Base-by-base conservation (phyloP, 176 grass and related monocot genomes). In the Areca catechu region DNA sequence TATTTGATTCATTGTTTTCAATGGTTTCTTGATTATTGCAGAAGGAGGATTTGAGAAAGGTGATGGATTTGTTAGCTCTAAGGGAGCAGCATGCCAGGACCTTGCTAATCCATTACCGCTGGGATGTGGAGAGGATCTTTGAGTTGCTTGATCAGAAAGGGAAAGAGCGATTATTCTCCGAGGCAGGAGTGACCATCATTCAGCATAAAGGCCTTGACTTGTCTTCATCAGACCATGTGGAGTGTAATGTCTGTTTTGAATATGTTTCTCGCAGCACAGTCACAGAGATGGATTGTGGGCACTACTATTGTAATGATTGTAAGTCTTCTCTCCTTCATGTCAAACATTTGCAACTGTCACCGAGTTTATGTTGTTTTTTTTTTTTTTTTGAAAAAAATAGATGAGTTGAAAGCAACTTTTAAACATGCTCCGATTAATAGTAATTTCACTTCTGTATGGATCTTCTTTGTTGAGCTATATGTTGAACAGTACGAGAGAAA, bases 91-190 rank as follows among this genome's bases (percentile, higher is more conserved):
- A 97, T 14, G 92, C 92, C 16, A 75, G 92, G 74, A 97, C 92
- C 25, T 83, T 97, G 5, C 83, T 97, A 25, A 97, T 97, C 66
- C 83, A 88, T 78, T 85, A 91, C 78, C 79, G 86, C 5, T 97
- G 92, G 92, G 80, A 91, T 22, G 92, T 97, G 2, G 86, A 91
- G 73, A 82, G 86, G 75, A 91, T 97, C 63, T 97, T 97, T 30
- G 92, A 97, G 73, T 65, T 97, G 64, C 83, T 97, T 5, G 86
- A 97, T 76, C 92, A 85, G 68, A 97, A 97, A 71, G 92, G 86
- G 22, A 84, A 66, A 55, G 77, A 88, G 17, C 83, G 81, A 66
- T 75, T 97, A 34, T 97, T 97, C 63, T 82, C 78, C 0, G 80
- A 88, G 53, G 92, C 86, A 19, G 92, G 92, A 64, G 65, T 97